Percentiles rank a stretch among this genome's conserved stretches.
phyloP scores from a whole-genome alignment of 192 early-diverging fungal genomes.

The Backusella tuberculispora region DNA sequence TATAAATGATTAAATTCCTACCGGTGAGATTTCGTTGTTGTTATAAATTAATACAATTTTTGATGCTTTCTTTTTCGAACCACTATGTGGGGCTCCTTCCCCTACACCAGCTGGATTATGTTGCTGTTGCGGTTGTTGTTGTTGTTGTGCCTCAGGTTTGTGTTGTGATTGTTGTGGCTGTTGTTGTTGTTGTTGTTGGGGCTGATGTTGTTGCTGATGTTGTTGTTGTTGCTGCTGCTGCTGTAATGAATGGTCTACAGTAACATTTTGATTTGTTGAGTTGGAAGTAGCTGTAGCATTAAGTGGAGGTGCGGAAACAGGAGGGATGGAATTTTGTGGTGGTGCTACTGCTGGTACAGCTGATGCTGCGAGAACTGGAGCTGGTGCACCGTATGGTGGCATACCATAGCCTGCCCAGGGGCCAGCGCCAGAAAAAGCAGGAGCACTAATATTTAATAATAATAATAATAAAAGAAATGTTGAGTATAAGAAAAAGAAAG shows the following conservation, averaged over 20 bases:
- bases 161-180: not conserved
- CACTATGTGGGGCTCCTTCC: not conserved
- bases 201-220: not conserved
- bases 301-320: not conserved
- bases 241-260: slow-evolving; percentile 1
- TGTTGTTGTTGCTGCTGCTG: not conserved
- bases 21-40: slow-evolving; percentile 56
- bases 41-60: slow-evolving; percentile 51
- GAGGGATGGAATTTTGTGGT: not conserved
- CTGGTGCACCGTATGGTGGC: not conserved
- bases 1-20: slow-evolving; percentile 31
- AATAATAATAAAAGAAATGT: not conserved
- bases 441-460: not conserved
- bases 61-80: slow-evolving; percentile 22
- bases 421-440: not conserved
- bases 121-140: too few species aligned
- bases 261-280: not conserved
- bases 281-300: not conserved
- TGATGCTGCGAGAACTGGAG: not conserved
- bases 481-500: not conserved
- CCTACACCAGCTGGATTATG: not conserved
- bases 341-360: not conserved
- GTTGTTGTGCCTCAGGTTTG: not conserved
- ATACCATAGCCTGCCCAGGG: not conserved
- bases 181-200: not conserved